A percentile compares a stretch with the other conserved stretches of the same genome.
Evolutionary conservation across 805 yeast genomes (phyloP).

Genomic region (Kuraishia borneana): DNA sequence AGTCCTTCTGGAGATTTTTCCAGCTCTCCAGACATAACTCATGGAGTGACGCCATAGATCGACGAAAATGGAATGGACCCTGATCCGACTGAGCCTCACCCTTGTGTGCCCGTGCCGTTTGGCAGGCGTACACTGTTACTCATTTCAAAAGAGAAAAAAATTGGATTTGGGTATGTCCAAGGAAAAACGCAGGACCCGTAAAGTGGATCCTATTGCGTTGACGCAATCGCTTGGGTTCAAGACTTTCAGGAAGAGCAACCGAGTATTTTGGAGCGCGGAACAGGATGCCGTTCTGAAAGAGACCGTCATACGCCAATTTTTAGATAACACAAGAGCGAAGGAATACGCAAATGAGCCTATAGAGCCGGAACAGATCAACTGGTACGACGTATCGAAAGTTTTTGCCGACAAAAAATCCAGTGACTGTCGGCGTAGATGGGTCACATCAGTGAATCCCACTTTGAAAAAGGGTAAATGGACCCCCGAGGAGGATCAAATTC

Average conservation of each 20-base stretch:
- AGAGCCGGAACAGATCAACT: constrained; percentile 34
- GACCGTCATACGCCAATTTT: constrained; percentile 22
- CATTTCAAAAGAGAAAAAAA: background rate
- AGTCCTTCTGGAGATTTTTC: background rate
- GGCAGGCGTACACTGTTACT: background rate
- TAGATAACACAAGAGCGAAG: constrained; percentile 9
- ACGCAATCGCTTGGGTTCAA: constrained; percentile 68
- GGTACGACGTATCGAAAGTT: constrained; percentile 47
- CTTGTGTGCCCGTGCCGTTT: too few relatives aligned
- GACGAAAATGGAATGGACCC: too few relatives aligned
- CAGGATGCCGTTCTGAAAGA: constrained; percentile 52
- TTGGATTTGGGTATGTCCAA: background rate
- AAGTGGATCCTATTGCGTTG: constrained; percentile 44
- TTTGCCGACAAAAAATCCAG: constrained; percentile 52
- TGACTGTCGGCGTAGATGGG: constrained; percentile 85
- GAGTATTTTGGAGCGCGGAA: constrained; percentile 65
- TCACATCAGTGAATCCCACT: constrained; percentile 72
- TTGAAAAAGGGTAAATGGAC: constrained; percentile 85
- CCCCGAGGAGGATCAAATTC: constrained; percentile 56
- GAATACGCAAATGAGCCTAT: constrained; percentile 15
- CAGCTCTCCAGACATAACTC: background rate
- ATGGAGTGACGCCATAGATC: background rate
- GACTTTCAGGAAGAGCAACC: constrained; percentile 49
- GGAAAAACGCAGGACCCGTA: constrained; percentile 8
- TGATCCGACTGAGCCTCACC: too few relatives aligned